Evolutionary conservation across 768 basidiomycete species (phyloP), one percentile per base, ranked within the genome.

Genomic region (Suillus discolor): DNA sequence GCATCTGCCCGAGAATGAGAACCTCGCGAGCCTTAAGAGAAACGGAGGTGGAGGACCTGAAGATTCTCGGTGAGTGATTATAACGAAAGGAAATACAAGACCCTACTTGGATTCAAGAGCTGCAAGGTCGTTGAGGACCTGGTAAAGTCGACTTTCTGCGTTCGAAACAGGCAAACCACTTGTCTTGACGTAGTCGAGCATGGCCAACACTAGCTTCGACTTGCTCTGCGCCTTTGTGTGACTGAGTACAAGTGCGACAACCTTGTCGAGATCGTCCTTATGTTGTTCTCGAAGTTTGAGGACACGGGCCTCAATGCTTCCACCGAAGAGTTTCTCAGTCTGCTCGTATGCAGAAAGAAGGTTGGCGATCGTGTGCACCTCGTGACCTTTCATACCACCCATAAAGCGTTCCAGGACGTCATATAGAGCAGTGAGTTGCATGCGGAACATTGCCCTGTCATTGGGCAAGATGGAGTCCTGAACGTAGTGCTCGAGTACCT

Each of bases 21-120:
- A 97, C 97, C 81, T 99, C 97, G 55, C 97, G 92, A 49, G 97
- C 97, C 79, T 97, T 98, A 68, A 99, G 79, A 3, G 96, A 86
- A 42, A 99, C 96, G 63, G 90, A 83, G 38, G 89, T 93, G n/a
- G 96, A 97, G 7, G 94, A 94, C 73, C 92, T 93, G 69, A 54
- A 44, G 63, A 36, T 65, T 3, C 15, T 54, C 6, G n/a, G 3
- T 73, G 25, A 74, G 41, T 39, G 44, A 53, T 28, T 49, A 20
- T 0, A 23, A 57, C 36, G 57, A 38, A 62, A 39, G 54, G 31
- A 39, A 57, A 16, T 6, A 20, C 44, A 59, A 2, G 23, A 23
- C 7, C 23, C 38, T 11, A 92, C 91, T 95, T 92, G 57, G 93
- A 90, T 79, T 99, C 97, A 42, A 99, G 84, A 39, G 86, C 85